A percentile compares a stretch with the other conserved stretches of the same genome.
Conservation (phyloP, 1,284 basidiomycete species). For the Takashimella koratensis region DNA sequence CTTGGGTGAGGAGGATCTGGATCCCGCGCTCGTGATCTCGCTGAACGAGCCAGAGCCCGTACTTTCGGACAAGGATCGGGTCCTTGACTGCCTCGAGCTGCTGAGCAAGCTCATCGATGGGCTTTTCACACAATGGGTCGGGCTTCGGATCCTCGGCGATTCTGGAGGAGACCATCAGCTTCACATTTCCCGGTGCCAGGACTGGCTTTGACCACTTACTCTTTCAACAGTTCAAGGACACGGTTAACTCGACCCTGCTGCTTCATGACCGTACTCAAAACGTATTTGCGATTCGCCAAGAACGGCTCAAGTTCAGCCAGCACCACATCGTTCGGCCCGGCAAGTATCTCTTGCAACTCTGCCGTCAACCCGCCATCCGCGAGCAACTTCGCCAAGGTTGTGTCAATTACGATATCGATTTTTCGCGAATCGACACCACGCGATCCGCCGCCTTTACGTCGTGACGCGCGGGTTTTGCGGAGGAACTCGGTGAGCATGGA, state of each 20-base stretch:
- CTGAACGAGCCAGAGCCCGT: slow-evolving; percentile 75
- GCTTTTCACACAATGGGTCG: slow-evolving; percentile 65
- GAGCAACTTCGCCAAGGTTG: slow-evolving; percentile 70
- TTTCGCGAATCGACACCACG: slow-evolving; percentile 41
- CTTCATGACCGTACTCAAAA: slow-evolving; percentile 63
- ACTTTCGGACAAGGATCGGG: slow-evolving; percentile 61
- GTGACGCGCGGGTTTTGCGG: slow-evolving; percentile 42
- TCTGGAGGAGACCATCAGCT: slow-evolving; percentile 51
- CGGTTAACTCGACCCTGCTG: slow-evolving; percentile 59
- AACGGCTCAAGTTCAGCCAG: slow-evolving; percentile 63
- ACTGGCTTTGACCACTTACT: slow-evolving; percentile 54
- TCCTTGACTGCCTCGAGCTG: slow-evolving; percentile 63
- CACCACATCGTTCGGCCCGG: slow-evolving; percentile 59
- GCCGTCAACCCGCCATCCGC: slow-evolving; percentile 60
- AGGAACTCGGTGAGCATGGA: slow-evolving; percentile 48
- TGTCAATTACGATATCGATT: slow-evolving; percentile 64
- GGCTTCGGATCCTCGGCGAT: slow-evolving; percentile 65
- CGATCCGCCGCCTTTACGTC: slow-evolving; percentile 42
- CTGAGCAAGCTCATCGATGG: slow-evolving; percentile 63
- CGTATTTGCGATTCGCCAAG: slow-evolving; percentile 60
- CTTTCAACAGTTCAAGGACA: slow-evolving; percentile 65
- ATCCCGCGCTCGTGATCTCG: slow-evolving; percentile 66
- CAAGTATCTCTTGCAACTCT: slow-evolving; percentile 62
- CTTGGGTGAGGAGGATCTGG: slow-evolving; percentile 53
- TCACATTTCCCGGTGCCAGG: not conserved